A percentile compares a stretch with the other conserved stretches of the same genome.
phyloP scores from a whole-genome alignment of 1,139 yeast genomes.

The Zygoascus meyerae region DNA sequence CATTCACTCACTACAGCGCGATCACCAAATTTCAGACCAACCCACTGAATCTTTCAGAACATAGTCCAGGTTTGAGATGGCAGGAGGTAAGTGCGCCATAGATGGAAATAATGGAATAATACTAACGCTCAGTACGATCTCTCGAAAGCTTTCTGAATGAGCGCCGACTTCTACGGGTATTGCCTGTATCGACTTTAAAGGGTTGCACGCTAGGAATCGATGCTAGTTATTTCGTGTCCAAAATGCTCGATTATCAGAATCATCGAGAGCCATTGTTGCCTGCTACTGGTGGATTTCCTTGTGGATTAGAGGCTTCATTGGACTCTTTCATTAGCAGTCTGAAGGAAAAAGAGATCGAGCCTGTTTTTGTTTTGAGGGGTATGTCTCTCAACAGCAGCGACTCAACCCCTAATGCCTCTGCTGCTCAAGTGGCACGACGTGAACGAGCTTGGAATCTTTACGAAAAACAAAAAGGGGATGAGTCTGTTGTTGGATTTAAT shows the following conservation, averaged over 20 bases:
- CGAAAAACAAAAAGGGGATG: conserved; percentile 32
- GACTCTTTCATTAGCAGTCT: conserved; percentile 60
- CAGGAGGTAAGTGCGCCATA: conserved; percentile 7
- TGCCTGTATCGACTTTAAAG: conserved; percentile 60
- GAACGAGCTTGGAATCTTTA: conserved; percentile 36
- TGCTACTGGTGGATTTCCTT: conserved; percentile 81
- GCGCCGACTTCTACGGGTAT: conserved; percentile 54
- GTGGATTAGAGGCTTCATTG: conserved; percentile 49
- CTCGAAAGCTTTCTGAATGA: conserved; percentile 70
- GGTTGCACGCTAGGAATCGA: conserved; percentile 79
- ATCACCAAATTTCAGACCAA: too few species aligned
- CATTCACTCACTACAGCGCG: too few species aligned
- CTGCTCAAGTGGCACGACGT: conserved; percentile 21
- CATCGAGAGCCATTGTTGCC: conserved; percentile 68
- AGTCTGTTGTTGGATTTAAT: conserved; percentile 32
- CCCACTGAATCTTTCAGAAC: too few species aligned
- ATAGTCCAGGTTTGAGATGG: background rate
- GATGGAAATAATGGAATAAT: background rate
- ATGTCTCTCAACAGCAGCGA: conserved; percentile 28
- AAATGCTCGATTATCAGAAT: conserved; percentile 47
- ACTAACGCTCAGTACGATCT: conserved; percentile 44
- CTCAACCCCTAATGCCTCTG: conserved; percentile 18
- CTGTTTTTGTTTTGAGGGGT: conserved; percentile 71
- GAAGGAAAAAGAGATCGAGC: conserved; percentile 58
- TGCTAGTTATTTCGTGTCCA: conserved; percentile 67